phyloP scores from a whole-genome alignment of 2,329 filamentous ascomycete species.

The Didymosphaeria variabile region DNA sequence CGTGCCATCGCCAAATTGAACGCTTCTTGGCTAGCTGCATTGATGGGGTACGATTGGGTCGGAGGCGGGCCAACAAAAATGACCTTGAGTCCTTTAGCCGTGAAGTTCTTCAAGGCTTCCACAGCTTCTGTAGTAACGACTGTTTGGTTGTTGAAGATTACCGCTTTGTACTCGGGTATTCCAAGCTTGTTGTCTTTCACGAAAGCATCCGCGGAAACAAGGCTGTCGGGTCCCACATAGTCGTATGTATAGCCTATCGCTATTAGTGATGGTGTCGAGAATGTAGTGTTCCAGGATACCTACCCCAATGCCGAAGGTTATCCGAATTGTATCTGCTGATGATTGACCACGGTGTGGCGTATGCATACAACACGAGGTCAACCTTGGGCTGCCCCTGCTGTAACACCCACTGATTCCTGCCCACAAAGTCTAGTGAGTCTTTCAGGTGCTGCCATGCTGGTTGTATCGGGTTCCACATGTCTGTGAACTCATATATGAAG shows the following conservation, averaged over 20 bases:
- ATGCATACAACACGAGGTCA: constrained; percentile 55
- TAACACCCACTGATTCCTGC: constrained; percentile 50
- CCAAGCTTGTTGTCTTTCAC: constrained; percentile 52
- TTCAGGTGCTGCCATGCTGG: constrained; percentile 54
- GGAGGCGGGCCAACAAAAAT: constrained; percentile 44
- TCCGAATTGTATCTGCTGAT: constrained; percentile 21
- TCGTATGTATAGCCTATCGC: constrained; percentile 53
- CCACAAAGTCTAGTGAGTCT: constrained; percentile 51
- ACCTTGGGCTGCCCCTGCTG: constrained; percentile 52
- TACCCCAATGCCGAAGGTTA: constrained; percentile 23
- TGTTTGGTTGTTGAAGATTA: constrained; percentile 52
- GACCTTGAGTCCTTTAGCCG: constrained; percentile 53
- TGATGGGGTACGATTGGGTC: constrained; percentile 31
- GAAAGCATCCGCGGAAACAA: constrained; percentile 50
- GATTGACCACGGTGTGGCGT: constrained; percentile 22
- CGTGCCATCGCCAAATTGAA: constrained; percentile 31
- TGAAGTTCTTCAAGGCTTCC: constrained; percentile 45
- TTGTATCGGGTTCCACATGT: constrained; percentile 52
- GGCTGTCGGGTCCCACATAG: constrained; percentile 58
- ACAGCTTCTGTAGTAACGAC: constrained; percentile 48
- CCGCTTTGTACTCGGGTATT: constrained; percentile 55
- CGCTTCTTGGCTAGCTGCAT: constrained; percentile 22
- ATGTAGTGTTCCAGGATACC: neutral
- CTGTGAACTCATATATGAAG: constrained; percentile 55
- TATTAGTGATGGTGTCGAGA: neutral